phyloP scores from a whole-genome alignment of 2,329 filamentous ascomycete genomes.

The Monosporascus ibericus region DNA sequence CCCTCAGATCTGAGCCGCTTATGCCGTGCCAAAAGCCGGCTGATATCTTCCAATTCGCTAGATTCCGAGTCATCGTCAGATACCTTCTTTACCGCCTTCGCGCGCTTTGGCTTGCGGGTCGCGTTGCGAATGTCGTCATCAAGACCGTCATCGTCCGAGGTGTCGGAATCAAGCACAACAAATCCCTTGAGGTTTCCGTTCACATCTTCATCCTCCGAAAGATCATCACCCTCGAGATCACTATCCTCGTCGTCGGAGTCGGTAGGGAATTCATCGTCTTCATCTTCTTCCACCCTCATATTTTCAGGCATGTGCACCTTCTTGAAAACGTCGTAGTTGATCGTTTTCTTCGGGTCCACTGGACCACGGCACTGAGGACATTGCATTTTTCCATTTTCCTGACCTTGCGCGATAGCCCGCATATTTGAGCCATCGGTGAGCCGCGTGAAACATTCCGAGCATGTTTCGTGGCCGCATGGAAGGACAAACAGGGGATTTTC shows the following conservation, averaged over 20 bases:
- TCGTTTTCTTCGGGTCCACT: constrained; percentile 63
- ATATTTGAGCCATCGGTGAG: constrained; percentile 56
- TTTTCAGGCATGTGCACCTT: constrained; percentile 61
- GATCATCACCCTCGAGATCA: constrained; percentile 26
- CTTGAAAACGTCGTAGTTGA: constrained; percentile 68
- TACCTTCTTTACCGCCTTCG: constrained; percentile 19
- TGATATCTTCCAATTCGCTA: constrained; percentile 11
- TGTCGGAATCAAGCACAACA: constrained; percentile 26
- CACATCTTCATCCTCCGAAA: constrained; percentile 26
- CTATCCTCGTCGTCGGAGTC: constrained; percentile 25
- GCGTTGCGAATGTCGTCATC: constrained; percentile 24
- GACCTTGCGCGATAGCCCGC: constrained; percentile 50
- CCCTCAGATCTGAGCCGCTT: constrained; percentile 14
- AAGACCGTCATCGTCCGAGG: constrained; percentile 25
- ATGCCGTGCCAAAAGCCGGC: constrained; percentile 3
- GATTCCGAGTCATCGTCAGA: constrained; percentile 13
- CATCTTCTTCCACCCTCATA: constrained; percentile 27
- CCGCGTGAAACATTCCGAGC: constrained; percentile 67
- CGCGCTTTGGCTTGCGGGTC: constrained; percentile 21
- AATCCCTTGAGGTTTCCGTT: constrained; percentile 20
- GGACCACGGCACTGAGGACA: constrained; percentile 72
- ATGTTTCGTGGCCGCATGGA: constrained; percentile 78
- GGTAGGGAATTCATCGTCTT: constrained; percentile 28
- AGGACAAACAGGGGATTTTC: constrained; percentile 71
- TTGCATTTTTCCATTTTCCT: constrained; percentile 50